Conservation (phyloP, 495 filamentous ascomycete species). For the Xylaria acuta region DNA sequence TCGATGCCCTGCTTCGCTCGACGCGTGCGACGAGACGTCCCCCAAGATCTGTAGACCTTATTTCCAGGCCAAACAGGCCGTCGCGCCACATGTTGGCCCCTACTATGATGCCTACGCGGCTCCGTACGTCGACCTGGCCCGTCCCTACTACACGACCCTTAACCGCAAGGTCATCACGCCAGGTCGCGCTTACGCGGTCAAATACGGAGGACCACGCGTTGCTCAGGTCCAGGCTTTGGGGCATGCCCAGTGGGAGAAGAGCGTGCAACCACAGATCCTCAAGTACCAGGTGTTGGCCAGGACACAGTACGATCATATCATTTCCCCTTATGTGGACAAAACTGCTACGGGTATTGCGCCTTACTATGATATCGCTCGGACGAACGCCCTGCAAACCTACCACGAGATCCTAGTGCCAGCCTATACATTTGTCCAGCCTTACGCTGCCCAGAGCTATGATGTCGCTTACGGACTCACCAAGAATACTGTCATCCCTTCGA, state of each 20-base stretch:
- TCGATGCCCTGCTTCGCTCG: constrained; percentile 75
- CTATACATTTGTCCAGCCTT: constrained; percentile 74
- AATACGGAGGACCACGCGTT: constrained; percentile 80
- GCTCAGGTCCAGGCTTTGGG: constrained; percentile 67
- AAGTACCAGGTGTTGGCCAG: constrained; percentile 64
- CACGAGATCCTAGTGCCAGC: constrained; percentile 76
- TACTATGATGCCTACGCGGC: constrained; percentile 87
- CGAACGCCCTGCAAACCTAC: constrained; percentile 68
- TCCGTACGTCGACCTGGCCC: constrained; percentile 77
- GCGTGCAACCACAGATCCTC: constrained; percentile 74
- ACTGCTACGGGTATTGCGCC: constrained; percentile 64
- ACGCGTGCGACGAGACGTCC: constrained; percentile 70
- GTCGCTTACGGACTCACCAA: constrained; percentile 69
- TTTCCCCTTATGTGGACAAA: constrained; percentile 77
- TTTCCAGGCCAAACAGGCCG: constrained; percentile 68
- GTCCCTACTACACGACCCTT: constrained; percentile 73
- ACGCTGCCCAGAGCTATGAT: constrained; percentile 71
- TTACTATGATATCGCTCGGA: constrained; percentile 70
- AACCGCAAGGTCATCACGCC: constrained; percentile 73
- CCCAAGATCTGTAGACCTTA: constrained; percentile 87
- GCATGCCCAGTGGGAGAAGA: constrained; percentile 76
- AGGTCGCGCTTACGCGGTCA: constrained; percentile 66
- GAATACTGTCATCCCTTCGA: constrained; percentile 75
- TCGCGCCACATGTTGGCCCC: constrained; percentile 78
- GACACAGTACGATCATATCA: constrained; percentile 68